Percentiles rank a stretch among this genome's conserved stretches.
Evolutionary conservation across 768 basidiomycete species (phyloP).

Genomic region (Candolleomyces eurysporus): DNA sequence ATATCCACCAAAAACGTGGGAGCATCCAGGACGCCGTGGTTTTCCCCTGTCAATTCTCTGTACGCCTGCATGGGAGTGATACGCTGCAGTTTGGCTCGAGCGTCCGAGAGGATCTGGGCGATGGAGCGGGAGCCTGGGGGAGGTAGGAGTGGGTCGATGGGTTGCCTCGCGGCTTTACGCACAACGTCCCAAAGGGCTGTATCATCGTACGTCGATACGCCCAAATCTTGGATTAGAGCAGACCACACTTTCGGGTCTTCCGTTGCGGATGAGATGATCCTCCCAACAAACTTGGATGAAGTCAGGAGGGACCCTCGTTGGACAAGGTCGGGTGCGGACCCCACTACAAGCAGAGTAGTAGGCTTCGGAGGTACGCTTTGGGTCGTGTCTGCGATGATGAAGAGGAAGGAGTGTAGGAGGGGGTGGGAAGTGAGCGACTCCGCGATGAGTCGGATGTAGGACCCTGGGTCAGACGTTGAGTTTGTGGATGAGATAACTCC

Average conservation of each 20-base stretch:
- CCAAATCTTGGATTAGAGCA: not conserved
- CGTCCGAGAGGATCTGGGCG: conserved; percentile 52
- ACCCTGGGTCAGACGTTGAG: not conserved
- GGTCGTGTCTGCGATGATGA: conserved; percentile 45
- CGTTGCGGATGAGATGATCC: conserved; percentile 31
- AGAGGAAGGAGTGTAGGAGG: conserved; percentile 42
- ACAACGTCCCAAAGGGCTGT: conserved; percentile 69
- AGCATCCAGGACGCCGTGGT: conserved; percentile 45
- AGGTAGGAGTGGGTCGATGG: conserved; percentile 59
- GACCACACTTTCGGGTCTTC: not conserved
- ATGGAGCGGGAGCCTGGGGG: conserved; percentile 67
- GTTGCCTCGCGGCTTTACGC: conserved; percentile 56
- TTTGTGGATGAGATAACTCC: conserved; percentile 53
- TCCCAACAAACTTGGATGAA: conserved; percentile 67
- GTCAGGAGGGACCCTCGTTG: conserved; percentile 65
- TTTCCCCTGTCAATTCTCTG: conserved; percentile 33
- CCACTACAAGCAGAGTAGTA: conserved; percentile 53
- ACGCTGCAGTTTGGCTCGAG: conserved; percentile 64
- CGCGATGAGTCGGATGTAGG: conserved; percentile 58
- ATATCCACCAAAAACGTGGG: conserved; percentile 80
- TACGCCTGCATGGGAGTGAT: conserved; percentile 59
- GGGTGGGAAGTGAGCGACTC: conserved; percentile 41
- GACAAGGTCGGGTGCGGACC: conserved; percentile 54
- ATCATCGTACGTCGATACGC: conserved; percentile 45
- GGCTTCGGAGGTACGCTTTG: conserved; percentile 18